Base-by-base conservation (phyloP, 129 eudicot species). In the Chrysanthemum lavandulifolium region DNA sequence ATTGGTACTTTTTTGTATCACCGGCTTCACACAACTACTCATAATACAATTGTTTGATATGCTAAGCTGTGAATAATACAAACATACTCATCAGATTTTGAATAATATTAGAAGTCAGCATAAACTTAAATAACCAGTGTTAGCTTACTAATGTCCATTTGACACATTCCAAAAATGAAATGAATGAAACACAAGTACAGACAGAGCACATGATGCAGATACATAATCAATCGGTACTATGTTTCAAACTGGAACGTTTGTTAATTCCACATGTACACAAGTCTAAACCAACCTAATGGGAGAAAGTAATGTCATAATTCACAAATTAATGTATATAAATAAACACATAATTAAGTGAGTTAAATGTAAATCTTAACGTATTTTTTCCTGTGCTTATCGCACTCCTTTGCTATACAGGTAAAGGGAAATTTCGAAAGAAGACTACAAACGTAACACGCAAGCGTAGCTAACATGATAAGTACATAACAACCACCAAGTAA, bases 1-100 rank as follows among this genome's bases (percentile, higher is more conserved):
- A 75, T 79, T 84, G 52, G 86, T 31, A 4, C 79, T 61, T 43
- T 71, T 60, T 59, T 77, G 79, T 69, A 62, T 67, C 25, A 61
- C 25, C 49, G 99, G 99, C 88, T 85, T 90, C 69, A 94, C 88
- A 51, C 99, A 94, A 77, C 97, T 94, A 71, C 99, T 94, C 97
- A 90, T 79, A 45, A 94, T 71, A 76, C 84, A 81, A 72, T 61
- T 21, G 31, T 79, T 72, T 61, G 90, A 87, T 71, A 78, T 72
- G 63, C 83, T 72, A 69, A 86, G 88, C 97, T 88, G 86, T 53
- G 69, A 68, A 61, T 68, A 59, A 48, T 33, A 13, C 23, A 45
- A 73, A 68, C 50, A 73, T 50, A 77, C 19, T 4, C 10, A 43
- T 63, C 36, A 33, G 21, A 16, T 16, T 36, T 3, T 61, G 33